phyloP scores from a whole-genome alignment of 1,139 yeast genomes.

The Hyphopichia fennica region DNA sequence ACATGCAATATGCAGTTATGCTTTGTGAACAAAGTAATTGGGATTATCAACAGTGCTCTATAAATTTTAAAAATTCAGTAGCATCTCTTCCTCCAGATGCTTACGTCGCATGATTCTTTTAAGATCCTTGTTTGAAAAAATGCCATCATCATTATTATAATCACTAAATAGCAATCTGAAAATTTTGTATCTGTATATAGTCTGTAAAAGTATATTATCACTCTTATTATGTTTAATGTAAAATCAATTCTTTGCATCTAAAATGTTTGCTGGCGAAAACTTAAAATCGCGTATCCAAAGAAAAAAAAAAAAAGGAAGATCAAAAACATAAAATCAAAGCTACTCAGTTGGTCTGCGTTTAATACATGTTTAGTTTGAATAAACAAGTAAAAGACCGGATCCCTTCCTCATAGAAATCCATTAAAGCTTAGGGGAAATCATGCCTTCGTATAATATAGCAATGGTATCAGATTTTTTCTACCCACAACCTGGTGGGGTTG shows the following conservation, averaged over 20 bases:
- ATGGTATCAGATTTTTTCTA: slow-evolving; percentile 98
- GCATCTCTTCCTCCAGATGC: slow-evolving; percentile 48
- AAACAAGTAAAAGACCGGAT: too few species aligned
- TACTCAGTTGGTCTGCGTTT: too few species aligned
- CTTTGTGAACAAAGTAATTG: slow-evolving; percentile 87
- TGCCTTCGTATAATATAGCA: slow-evolving; percentile 41
- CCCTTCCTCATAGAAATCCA: too few species aligned
- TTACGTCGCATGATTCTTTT: slow-evolving; percentile 12
- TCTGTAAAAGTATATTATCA: background rate
- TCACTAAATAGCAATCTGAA: background rate
- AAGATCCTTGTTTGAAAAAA: background rate
- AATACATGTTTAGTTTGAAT: too few species aligned
- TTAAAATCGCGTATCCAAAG: too few species aligned
- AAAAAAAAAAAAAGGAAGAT: too few species aligned
- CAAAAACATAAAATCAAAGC: too few species aligned
- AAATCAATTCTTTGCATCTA: too few species aligned
- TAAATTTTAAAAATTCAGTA: slow-evolving; percentile 67
- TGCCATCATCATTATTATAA: background rate
- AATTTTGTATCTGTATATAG: background rate
- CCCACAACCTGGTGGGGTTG: slow-evolving; percentile 99
- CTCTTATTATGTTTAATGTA: too few species aligned
- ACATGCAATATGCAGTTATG: slow-evolving; percentile 76
- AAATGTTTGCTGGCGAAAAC: too few species aligned
- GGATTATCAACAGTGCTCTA: slow-evolving; percentile 71
- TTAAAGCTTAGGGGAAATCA: too few species aligned